Base-by-base conservation (phyloP, 495 filamentous ascomycete genomes). In the Oleoguttula mirabilis region DNA sequence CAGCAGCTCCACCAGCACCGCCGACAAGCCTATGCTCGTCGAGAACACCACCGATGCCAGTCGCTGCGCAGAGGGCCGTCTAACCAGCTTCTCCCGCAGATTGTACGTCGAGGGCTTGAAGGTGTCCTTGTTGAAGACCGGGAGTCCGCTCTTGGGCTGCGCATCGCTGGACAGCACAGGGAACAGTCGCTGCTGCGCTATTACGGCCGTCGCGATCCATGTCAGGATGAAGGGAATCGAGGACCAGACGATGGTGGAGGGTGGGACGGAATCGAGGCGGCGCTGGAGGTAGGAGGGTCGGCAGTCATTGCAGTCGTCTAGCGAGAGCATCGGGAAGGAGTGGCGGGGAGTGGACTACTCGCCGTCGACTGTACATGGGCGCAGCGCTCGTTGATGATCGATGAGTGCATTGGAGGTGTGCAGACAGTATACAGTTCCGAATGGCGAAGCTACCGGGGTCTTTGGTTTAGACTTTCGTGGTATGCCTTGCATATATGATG, bases 1-100 rank as follows among this genome's bases (percentile, higher is more conserved):
- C 16, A 90, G 77, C 35, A 88, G 55, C 59, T 84, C 80, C 11
- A 72, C 80, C 11, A 90, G 65, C 11, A 87, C 81, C 12, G 76
- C 68, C 0, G 82, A 73, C 23, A 87, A 69, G 16, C 76, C 84
- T 31, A 88, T 67, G 1, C 79, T 87, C 0, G 70, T 70, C 17
- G 79, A 74, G 54, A 88, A 88, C 19, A 78, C 75, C 19, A 68
- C 54, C 4, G 71, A 73, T 11, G 78, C 76, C 20, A 79, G 47
- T 14, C 31, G 46, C n/a, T 47, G 45, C 12, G 54, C 52, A 19
- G 50, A 49, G 2, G 45, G 51, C 30, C 31, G 42, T 37, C 48
- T 37, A 22, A 36, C 41, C 16, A 35, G 32, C 16, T 14, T 14
- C 46, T 25, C 49, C 19, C 21, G 38, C 14, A 27, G 36, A 15